Conservation (phyloP, 352 stramenopile genomes). For the Pythium aquatile region DNA sequence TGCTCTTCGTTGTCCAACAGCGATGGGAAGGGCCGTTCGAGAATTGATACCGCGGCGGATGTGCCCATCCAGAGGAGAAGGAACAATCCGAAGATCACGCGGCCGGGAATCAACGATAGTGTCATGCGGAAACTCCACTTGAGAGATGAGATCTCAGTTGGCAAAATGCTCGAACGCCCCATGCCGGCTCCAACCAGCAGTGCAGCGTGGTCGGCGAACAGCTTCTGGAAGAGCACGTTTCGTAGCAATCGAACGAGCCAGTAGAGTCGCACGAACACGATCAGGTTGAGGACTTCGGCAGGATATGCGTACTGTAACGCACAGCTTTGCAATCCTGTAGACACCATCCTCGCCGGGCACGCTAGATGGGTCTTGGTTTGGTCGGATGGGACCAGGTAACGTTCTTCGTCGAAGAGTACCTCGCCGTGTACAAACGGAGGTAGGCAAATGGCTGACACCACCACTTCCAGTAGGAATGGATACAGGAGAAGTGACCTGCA, state of each 20-base stretch:
- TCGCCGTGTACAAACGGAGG: slow-evolving; percentile 50
- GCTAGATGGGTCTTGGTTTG: background rate
- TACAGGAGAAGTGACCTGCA: slow-evolving; percentile 33
- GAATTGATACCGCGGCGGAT: slow-evolving; percentile 47
- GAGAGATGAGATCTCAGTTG: slow-evolving; percentile 39
- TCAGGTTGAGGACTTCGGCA: slow-evolving; percentile 61
- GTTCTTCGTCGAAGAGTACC: slow-evolving; percentile 44
- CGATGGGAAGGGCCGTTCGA: slow-evolving; percentile 59
- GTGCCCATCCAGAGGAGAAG: slow-evolving; percentile 48
- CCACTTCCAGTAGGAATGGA: slow-evolving; percentile 44
- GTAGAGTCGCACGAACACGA: slow-evolving; percentile 58
- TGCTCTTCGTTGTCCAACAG: slow-evolving; percentile 54
- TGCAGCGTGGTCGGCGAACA: slow-evolving; percentile 27
- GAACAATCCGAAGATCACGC: slow-evolving; percentile 47
- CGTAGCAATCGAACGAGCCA: slow-evolving; percentile 55
- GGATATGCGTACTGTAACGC: slow-evolving; percentile 51
- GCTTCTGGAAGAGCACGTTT: slow-evolving; percentile 42
- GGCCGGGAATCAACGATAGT: slow-evolving; percentile 38
- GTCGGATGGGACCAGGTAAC: slow-evolving; percentile 26
- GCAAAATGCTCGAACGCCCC: slow-evolving; percentile 22
- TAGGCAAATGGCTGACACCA: slow-evolving; percentile 41
- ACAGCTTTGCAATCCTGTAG: slow-evolving; percentile 25
- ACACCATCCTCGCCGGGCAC: slow-evolving; percentile 19
- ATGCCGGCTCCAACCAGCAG: slow-evolving; percentile 30
- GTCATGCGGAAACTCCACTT: slow-evolving; percentile 58